Conservation (phyloP, 2,329 filamentous ascomycete genomes). For the Herpotrichia juniperi region DNA sequence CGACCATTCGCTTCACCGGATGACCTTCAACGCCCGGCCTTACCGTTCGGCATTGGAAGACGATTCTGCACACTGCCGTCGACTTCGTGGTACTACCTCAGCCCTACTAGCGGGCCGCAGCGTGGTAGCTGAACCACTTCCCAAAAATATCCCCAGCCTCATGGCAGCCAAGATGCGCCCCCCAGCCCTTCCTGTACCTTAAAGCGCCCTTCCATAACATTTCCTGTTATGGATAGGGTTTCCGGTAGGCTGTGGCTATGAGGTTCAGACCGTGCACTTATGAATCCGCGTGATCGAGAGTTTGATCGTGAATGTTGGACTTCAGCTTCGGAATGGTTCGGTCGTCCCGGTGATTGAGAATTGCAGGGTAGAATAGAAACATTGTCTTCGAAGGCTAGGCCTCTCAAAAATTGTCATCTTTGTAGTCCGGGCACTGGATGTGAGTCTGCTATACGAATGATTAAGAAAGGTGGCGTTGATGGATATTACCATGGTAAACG, state of each 20-base stretch:
- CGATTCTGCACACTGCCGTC: slow-evolving; percentile 4
- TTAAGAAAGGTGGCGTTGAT: no score
- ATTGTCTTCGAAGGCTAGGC: no score
- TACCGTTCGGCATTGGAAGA: slow-evolving; percentile 2
- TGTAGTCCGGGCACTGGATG: no score
- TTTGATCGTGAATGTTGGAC: neutral
- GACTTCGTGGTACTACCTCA: slow-evolving; percentile 1
- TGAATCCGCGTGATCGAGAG: neutral
- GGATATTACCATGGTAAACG: no score
- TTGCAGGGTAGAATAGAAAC: no score
- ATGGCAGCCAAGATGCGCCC: neutral
- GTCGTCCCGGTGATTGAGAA: no score
- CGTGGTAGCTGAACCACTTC: slow-evolving; percentile 3
- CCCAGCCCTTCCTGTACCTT: neutral
- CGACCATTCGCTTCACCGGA: slow-evolving; percentile 1
- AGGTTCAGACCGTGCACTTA: slow-evolving; percentile 2
- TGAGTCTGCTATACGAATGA: no score
- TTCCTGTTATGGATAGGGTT: neutral
- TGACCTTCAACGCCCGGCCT: neutral
- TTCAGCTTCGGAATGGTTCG: neutral
- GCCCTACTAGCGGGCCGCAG: slow-evolving; percentile 4
- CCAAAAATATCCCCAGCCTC: slow-evolving; percentile 8
- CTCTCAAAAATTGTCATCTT: no score
- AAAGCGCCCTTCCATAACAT: neutral
- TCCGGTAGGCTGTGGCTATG: slow-evolving; percentile 7